Evolutionary conservation across 345 rosid genomes (phyloP), one percentile per base, ranked within the genome.

Genomic region (Eutrema yunnanense): DNA sequence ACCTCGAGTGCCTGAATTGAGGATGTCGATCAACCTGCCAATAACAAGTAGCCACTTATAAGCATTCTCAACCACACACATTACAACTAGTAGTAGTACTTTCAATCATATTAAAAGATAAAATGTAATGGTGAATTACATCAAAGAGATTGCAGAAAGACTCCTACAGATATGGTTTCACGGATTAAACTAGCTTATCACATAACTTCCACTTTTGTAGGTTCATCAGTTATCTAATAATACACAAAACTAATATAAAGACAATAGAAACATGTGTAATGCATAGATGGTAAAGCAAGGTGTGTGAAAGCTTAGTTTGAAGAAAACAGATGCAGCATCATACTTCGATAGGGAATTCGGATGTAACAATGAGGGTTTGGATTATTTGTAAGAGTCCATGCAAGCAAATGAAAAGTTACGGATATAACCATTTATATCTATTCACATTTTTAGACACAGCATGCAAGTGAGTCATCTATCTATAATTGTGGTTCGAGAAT

Each of bases 11-110:
- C 78, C 86, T 86, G 62, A 89, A 94, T 27, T 82, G 92, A 32
- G 97, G 95, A 80, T 94, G 97, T 44, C 93, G 84, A 81, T 91
- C 97, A 72, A 94, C 96, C 98, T 91, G 72, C 71, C 79, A 65
- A 6, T 44, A 7, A 69, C 57, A 62, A 11, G 71, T 74, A 8
- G 43, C 30, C 34, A 48, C 58, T 71, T 13, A 53, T 67, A 58
- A 81, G 62, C 26, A 22, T 22, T 22, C 26, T 22, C 26, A 22
- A 22, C 26, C 2, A 22, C 26, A 22, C 26, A 22, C 26, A 22
- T 22, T 22, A 22, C 71, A 40, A 52, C 46, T 41, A 41, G 46
- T 38, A 37, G 41, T 37, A 37, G 9, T 22, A 38, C 27, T 12
- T 37, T n/a, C 44, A 14, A 37, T 8, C 9, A 10, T 12, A 9